Evolutionary conservation across 148 eudicot genomes (phyloP).

Genomic region (Vaccinium myrtillus): DNA sequence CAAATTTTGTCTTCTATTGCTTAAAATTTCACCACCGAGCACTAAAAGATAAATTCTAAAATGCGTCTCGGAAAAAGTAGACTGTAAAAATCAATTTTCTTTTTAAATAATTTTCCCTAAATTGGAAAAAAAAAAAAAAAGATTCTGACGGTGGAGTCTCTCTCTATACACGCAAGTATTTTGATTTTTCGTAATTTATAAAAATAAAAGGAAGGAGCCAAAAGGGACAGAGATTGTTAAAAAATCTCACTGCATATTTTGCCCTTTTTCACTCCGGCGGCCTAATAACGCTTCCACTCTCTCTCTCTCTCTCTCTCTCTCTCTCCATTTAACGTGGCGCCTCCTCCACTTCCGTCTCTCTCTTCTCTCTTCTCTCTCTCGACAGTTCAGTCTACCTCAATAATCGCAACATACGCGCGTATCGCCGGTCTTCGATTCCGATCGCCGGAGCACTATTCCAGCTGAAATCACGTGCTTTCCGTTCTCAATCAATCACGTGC

Average conservation of each 20-base stretch:
- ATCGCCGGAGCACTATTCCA: neutral
- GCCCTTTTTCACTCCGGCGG: neutral
- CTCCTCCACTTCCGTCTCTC: conserved; percentile 3
- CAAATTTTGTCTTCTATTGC: too few species aligned
- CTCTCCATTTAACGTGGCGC: neutral
- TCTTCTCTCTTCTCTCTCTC: neutral
- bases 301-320: conserved; percentile 11
- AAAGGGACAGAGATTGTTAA: neutral
- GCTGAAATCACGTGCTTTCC: conserved; percentile 2
- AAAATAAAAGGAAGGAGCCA: neutral
- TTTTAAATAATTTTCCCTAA: too few species aligned
- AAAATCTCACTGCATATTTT: neutral
- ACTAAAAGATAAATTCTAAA: too few species aligned
- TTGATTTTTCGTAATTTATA: neutral
- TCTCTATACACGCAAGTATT: too few species aligned
- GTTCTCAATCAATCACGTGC: neutral
- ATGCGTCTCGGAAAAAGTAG: neutral
- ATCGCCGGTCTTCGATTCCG: neutral
- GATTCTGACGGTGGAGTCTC: too few species aligned
- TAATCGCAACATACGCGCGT: neutral
- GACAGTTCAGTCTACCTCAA: neutral
- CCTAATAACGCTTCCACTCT: too few species aligned
- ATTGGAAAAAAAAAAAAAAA: too few species aligned
- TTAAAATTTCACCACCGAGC: too few species aligned
- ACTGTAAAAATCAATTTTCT: too few species aligned